These are phyloP conservation scores for Penicillium lividum DNA, from an alignment of 495 filamentous ascomycete genomes.

Conservation along the genomic window DNA sequence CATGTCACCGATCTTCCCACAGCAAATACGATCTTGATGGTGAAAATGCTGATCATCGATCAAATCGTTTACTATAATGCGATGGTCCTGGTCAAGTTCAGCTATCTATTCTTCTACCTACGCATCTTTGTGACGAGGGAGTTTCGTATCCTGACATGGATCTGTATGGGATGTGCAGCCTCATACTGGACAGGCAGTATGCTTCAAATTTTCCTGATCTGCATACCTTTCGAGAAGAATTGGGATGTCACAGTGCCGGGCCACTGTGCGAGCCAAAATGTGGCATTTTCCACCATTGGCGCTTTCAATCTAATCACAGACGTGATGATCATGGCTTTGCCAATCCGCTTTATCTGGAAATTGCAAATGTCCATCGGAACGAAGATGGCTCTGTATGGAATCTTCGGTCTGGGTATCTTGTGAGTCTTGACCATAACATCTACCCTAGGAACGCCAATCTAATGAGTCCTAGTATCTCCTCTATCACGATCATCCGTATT, in stretches of 20 bases:
- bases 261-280: constrained; percentile 25
- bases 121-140: constrained; percentile 46
- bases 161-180: constrained; percentile 33
- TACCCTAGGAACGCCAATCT: not conserved
- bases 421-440: not conserved
- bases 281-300: constrained; percentile 29
- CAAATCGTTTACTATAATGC: constrained; percentile 34
- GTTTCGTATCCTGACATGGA: constrained; percentile 38
- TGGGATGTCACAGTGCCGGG: constrained; percentile 18
- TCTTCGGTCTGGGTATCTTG: constrained; percentile 26
- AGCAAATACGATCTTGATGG: constrained; percentile 21
- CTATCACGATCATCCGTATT: constrained; percentile 29
- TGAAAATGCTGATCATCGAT: constrained; percentile 28
- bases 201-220: constrained; percentile 33
- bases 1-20: constrained; percentile 16
- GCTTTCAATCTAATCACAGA: constrained; percentile 43
- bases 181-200: constrained; percentile 28
- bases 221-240: constrained; percentile 31
- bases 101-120: constrained; percentile 54
- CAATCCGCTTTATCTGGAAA: constrained; percentile 41
- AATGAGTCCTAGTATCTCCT: constrained; percentile 19
- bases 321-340: constrained; percentile 41
- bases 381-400: constrained; percentile 22
- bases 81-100: constrained; percentile 48
- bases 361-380: constrained; percentile 31